Percentiles rank a stretch among this genome's conserved stretches.
Conservation (phyloP, 2,329 filamentous ascomycete species). For the Dendrostoma leiphaemia region DNA sequence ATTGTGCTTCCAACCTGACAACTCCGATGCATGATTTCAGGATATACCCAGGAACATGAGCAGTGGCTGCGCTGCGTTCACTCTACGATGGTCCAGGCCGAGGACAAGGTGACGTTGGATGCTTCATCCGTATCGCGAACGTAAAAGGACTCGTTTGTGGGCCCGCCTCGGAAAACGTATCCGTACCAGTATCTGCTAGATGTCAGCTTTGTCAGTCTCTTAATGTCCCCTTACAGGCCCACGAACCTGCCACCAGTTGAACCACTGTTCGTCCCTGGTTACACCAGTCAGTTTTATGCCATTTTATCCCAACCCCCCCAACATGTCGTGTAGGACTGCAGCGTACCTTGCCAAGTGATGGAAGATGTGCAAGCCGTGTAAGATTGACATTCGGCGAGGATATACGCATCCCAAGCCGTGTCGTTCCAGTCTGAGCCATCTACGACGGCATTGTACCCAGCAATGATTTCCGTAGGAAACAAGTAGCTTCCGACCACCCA, state of each 20-base stretch:
- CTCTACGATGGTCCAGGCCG: slow-evolving; percentile 12
- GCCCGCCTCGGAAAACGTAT: slow-evolving; percentile 14
- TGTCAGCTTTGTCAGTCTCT: neutral
- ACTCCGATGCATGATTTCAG: too few relatives aligned
- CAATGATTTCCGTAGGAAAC: slow-evolving; percentile 14
- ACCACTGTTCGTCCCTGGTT: slow-evolving; percentile 9
- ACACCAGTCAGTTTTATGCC: neutral
- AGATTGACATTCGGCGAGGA: slow-evolving; percentile 9
- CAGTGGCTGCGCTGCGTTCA: neutral
- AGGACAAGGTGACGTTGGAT: slow-evolving; percentile 1
- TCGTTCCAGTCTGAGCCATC: slow-evolving; percentile 5
- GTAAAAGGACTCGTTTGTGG: slow-evolving; percentile 13
- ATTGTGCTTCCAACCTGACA: neutral
- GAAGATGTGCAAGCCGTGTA: slow-evolving; percentile 15
- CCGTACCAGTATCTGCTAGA: slow-evolving; percentile 12
- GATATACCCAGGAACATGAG: neutral
- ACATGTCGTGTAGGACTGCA: too few relatives aligned
- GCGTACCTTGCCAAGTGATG: slow-evolving; percentile 15
- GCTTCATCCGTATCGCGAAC: slow-evolving; percentile 1
- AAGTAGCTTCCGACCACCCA: slow-evolving; percentile 14
- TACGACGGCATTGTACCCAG: slow-evolving; percentile 10
- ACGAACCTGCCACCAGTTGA: slow-evolving; percentile 10
- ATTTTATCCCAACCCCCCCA: neutral
- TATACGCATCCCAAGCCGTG: slow-evolving; percentile 5
- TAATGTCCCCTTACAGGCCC: neutral